Evolutionary conservation across 768 basidiomycete genomes (phyloP).

Genomic region (Boletellus emodensis): DNA sequence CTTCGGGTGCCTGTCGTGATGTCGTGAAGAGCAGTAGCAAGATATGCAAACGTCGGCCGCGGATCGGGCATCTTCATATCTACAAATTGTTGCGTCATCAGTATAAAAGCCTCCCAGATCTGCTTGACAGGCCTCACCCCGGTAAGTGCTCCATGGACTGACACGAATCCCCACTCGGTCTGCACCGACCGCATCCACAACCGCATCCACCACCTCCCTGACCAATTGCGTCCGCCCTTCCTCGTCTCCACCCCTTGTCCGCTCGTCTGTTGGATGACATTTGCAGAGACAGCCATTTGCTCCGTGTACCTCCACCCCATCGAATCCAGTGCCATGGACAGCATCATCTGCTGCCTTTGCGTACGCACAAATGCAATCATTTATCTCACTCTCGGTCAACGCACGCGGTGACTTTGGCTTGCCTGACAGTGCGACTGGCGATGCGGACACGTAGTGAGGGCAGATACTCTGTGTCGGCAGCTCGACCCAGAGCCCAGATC

Average conservation of each 20-base stretch:
- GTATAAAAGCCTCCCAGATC: background rate
- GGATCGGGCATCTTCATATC: constrained; percentile 25
- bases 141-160: constrained; percentile 37
- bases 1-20: constrained; percentile 29
- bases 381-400: constrained; percentile 30
- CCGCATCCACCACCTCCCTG: constrained; percentile 42
- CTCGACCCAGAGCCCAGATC: constrained; percentile 56
- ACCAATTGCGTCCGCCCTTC: constrained; percentile 47
- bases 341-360: constrained; percentile 32
- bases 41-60: constrained; percentile 31
- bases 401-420: constrained; percentile 15
- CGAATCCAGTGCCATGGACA: constrained; percentile 38
- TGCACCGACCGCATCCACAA: constrained; percentile 40
- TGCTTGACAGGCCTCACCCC: constrained; percentile 22
- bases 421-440: constrained; percentile 24
- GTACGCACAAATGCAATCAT: constrained; percentile 28
- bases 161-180: constrained; percentile 42
- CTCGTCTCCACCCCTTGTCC: constrained; percentile 58
- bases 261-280: constrained; percentile 36
- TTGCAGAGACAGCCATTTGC: constrained; percentile 41
- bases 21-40: constrained; percentile 25
- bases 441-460: constrained; percentile 36
- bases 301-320: constrained; percentile 43
- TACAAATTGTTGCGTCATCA: constrained; percentile 9
- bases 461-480: constrained; percentile 31